Evolutionary conservation across 139 green algal species (phyloP), one percentile per base, ranked within the genome.

Genomic region (Chlorella vulgaris): DNA sequence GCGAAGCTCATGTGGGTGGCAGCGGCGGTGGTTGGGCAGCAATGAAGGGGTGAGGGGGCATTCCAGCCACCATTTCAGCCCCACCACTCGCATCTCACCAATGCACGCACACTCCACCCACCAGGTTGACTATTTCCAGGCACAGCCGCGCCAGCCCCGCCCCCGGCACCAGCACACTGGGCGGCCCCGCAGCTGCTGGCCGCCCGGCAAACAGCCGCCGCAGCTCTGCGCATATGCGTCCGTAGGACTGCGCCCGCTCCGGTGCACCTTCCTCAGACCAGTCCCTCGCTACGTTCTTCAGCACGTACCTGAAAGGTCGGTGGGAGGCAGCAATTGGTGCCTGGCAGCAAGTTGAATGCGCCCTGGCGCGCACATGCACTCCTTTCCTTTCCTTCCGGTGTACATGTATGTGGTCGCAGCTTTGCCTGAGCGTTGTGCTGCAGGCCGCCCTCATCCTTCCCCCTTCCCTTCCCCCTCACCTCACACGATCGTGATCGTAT

Each of bases 221-320:
- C 38, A 81, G 35, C 76, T 84, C 82, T 43, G 75, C 66, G 24
- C 92, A 28, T 28, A 97, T 91, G 22, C 80, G 73, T 31, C 86
- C 92, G 77, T 98, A 98, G 29, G 84, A 93, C 82, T 93, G 67
- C 26, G 80, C 73, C 1, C 96, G 86, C 90, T 99, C 96, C 0
- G 74, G 68, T 0, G 84, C 87, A 0, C 93, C 94, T 69, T 98
- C 95, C 35, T 62, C 76, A 0, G 84, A 91, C 96, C 96, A 99
- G 84, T 99, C 96, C 0, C 96, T 80, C 42, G 86, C 87, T 51
- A 97, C 24, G 84, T 98, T 98, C 86, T 97, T 98, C 53, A 99
- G 86, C 74, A 98, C 92, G 83, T 98, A 98, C 29, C 89, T 84
- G 86, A 71, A 19, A 31, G 61, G 15, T 18, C 26, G 61, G 28